Evolutionary conservation across 257 asterid species (phyloP).

Genomic region (Nicotiana otophora): DNA sequence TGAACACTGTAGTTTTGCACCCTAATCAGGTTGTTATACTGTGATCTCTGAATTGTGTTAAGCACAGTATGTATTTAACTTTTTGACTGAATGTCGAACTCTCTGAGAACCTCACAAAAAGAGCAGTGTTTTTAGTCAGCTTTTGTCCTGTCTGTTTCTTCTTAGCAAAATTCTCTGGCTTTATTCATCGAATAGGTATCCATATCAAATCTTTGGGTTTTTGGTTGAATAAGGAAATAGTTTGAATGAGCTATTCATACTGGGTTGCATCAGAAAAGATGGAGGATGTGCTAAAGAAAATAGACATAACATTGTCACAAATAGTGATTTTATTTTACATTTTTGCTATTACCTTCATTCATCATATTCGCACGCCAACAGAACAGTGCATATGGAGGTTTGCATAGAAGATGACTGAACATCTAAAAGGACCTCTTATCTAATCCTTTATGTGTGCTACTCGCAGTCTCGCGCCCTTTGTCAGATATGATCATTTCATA

Average conservation of each 20-base stretch:
- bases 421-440: too few relatives aligned
- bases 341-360: background rate
- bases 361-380: too few relatives aligned
- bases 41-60: background rate
- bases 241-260: background rate
- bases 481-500: too few relatives aligned
- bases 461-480: too few relatives aligned
- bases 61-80: background rate
- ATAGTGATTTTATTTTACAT: background rate
- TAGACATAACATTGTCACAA: background rate
- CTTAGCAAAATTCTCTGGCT: background rate
- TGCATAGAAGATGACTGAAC: too few relatives aligned
- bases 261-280: background rate
- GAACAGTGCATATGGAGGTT: too few relatives aligned
- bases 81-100: background rate
- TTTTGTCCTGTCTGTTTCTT: background rate
- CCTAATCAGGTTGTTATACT: constrained; percentile 70
- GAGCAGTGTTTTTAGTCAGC: background rate
- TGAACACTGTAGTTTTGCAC: constrained; percentile 93
- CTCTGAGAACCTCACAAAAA: background rate
- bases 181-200: background rate
- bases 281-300: background rate
- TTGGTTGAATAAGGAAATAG: background rate
- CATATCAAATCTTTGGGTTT: background rate
- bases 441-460: too few relatives aligned